Base-by-base conservation (phyloP, 2,329 filamentous ascomycete species). In the Pochonia chlamydosporia region DNA sequence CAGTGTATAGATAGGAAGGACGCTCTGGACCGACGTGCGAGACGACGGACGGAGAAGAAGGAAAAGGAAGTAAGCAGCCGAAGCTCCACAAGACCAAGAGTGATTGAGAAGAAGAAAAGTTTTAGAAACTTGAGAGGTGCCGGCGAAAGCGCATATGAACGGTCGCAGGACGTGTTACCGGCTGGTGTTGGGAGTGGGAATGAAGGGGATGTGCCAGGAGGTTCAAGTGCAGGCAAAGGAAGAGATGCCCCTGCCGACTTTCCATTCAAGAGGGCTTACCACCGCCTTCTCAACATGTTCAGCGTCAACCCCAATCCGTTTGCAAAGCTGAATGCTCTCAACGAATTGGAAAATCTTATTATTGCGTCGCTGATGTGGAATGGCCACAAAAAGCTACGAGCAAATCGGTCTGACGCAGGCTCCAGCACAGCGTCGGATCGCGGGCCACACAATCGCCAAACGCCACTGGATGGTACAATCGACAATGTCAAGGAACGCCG, bases 301-400 rank as follows among this genome's bases (percentile, higher is more conserved):
- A 89, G 88, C 36, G 87, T 91, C 4, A 88, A 95, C 54, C 87
- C 89, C 0, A 95, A 93, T 60, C 93, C 93, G 0, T 87, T 87
- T 55, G 78, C 81, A 20, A 99, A 99, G 66, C 76, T 99, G 11
- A 84, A 85, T 54, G 85, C 88, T 0, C 72, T 97, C 4, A 83
- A 85, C 51, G 89, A 96, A 62, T 75, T 99, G 5, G 84, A 95
- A 59, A 81, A 85, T 36, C 76, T 99, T 40, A 88, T 95, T 48
- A 73, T 87, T 23, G 87, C 87, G 1, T 92, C 86, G 0, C 68
- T 92, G 26, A 51, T 62, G 23, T 62, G 63, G 3, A 67, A 51
- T 35, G 59, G 62, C 10, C 57, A 64, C 3, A 68, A 62, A 51
- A 62, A 60, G 43, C 54, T 62, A 3, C 59, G 62, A 42, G 66